Evolutionary conservation across 257 asterid species (phyloP).

Genomic region (Plantago ovata): DNA sequence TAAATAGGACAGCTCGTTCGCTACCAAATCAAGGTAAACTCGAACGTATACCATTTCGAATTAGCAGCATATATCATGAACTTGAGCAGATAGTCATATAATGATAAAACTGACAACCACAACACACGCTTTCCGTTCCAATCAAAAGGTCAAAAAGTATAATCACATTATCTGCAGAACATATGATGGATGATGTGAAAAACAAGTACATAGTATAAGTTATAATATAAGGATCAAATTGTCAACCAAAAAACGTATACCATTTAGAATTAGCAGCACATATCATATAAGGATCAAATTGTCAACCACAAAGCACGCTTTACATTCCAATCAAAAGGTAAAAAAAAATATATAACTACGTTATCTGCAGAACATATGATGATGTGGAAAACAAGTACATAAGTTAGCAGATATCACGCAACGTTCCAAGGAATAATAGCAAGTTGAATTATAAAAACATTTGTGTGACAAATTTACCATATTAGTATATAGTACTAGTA

Average conservation of each 20-base stretch:
- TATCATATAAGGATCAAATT: not conserved
- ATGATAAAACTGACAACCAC: slow-evolving; percentile 1
- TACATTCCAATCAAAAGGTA: slow-evolving; percentile 2
- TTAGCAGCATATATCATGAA: too few relatives aligned
- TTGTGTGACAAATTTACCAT: slow-evolving; percentile 8
- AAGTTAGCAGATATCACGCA: slow-evolving; percentile 4
- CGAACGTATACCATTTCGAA: too few relatives aligned
- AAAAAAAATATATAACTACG: not conserved
- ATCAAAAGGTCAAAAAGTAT: slow-evolving; percentile 4
- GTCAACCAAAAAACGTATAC: not conserved
- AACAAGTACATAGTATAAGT: not conserved
- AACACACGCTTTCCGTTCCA: slow-evolving; percentile 8
- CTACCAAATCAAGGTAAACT: too few relatives aligned
- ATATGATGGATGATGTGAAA: slow-evolving; percentile 3
- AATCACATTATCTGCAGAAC: slow-evolving; percentile 14
- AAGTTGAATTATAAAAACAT: slow-evolving; percentile 2
- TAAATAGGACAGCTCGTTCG: too few relatives aligned
- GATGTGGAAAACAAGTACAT: slow-evolving; percentile 4
- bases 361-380: slow-evolving; percentile 11
- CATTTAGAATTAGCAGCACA: too few relatives aligned
- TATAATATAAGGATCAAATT: too few relatives aligned
- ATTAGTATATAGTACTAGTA: slow-evolving; percentile 14
- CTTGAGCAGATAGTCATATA: too few relatives aligned
- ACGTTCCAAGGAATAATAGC: slow-evolving; percentile 2
- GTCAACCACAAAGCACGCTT: slow-evolving; percentile 10